These are phyloP conservation scores for Ceratocystis cubensis DNA, from an alignment of 2,329 filamentous ascomycete species.

Conservation along the genomic window DNA sequence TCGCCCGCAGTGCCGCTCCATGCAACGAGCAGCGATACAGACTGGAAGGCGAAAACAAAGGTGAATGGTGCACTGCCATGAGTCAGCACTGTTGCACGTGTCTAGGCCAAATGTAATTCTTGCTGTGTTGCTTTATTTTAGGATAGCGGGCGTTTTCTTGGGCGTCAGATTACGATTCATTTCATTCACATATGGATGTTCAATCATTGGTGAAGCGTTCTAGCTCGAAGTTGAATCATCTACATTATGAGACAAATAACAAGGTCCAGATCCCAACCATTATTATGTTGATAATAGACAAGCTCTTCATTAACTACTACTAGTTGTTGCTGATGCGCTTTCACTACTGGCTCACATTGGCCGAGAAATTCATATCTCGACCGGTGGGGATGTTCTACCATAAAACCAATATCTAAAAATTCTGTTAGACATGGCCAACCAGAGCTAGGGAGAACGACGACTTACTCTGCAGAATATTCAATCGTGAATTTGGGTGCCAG, in stretches of 20 bases:
- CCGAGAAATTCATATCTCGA: background rate
- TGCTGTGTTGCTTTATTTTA: constrained; percentile 9
- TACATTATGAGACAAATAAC: background rate
- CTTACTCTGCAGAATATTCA: constrained; percentile 74
- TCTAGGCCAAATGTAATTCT: constrained; percentile 2
- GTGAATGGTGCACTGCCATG: constrained; percentile 17
- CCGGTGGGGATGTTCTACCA: background rate
- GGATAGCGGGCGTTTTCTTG: constrained; percentile 13
- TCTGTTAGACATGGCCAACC: constrained; percentile 14
- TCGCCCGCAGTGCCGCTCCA: constrained; percentile 42
- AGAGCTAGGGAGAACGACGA: constrained; percentile 26
- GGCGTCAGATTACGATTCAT: constrained; percentile 5
- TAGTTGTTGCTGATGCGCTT: background rate
- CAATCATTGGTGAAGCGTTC: background rate
- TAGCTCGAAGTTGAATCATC: background rate
- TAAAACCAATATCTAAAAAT: constrained; percentile 31
- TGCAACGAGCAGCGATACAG: constrained; percentile 34
- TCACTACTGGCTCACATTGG: no score
- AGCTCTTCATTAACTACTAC: background rate
- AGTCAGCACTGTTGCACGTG: background rate
- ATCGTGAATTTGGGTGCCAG: constrained; percentile 53
- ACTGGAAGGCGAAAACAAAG: constrained; percentile 13
- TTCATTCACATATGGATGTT: background rate
- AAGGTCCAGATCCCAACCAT: background rate
- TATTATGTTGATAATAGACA: background rate